These are phyloP conservation scores for Pleurotus platypus DNA, from an alignment of 768 basidiomycete genomes.

Conservation along the genomic window DNA sequence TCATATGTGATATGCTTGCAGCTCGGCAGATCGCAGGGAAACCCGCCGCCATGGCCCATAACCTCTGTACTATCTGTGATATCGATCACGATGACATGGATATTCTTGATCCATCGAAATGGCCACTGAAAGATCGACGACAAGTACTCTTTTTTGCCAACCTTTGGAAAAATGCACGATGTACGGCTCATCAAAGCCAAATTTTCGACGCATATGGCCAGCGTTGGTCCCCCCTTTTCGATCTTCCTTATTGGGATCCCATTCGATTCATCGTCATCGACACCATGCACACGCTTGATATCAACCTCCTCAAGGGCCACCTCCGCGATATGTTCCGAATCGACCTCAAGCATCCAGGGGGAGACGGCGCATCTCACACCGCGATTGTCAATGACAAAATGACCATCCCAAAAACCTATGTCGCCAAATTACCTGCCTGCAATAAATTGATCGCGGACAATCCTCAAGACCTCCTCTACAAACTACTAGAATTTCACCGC, in stretches of 20 bases:
- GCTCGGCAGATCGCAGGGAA: conserved; percentile 23
- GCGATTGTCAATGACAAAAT: neutral
- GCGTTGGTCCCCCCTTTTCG: conserved; percentile 26
- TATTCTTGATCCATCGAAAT: conserved; percentile 15
- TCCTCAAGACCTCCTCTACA: conserved; percentile 3
- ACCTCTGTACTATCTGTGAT: conserved; percentile 20
- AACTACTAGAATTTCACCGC: conserved; percentile 14
- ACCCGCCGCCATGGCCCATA: conserved; percentile 10
- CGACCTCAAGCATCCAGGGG: conserved; percentile 10
- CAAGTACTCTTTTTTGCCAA: conserved; percentile 15
- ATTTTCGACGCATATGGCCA: conserved; percentile 19
- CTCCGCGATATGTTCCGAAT: conserved; percentile 21
- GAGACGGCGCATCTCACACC: neutral
- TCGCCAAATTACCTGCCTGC: neutral
- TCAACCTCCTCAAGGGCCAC: conserved; percentile 29
- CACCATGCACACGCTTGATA: conserved; percentile 36
- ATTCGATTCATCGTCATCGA: conserved; percentile 27
- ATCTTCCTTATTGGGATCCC: conserved; percentile 37
- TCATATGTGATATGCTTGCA: conserved; percentile 23
- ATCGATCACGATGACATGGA: conserved; percentile 14
- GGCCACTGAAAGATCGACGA: conserved; percentile 14
- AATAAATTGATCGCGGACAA: neutral
- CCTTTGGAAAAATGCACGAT: conserved; percentile 19
- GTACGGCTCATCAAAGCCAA: conserved; percentile 9
- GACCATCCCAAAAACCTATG: neutral